A percentile compares a stretch with the other conserved stretches of the same genome.
phyloP scores from a whole-genome alignment of 1,284 basidiomycete species.

The Xerocomus nothofagi region DNA sequence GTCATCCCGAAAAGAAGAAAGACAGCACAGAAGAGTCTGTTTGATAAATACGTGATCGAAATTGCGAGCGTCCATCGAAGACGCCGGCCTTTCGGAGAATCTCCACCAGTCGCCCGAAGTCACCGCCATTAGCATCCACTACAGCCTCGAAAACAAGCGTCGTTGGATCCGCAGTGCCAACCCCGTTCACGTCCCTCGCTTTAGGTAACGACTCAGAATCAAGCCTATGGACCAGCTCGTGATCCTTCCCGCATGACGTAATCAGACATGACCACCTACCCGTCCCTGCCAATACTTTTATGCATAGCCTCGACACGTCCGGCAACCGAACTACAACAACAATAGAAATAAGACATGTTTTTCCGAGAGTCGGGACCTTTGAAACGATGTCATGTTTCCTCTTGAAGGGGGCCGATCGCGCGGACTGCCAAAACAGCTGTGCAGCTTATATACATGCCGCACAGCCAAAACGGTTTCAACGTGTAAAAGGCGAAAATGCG shows the following conservation, averaged over 20 bases:
- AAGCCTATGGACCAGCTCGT: too few species aligned
- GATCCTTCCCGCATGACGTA: conserved; percentile 9
- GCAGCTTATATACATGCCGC: not conserved
- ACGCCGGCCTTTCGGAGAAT: conserved; percentile 15
- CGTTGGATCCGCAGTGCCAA: conserved; percentile 20
- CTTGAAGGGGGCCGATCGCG: not conserved
- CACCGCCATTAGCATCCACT: conserved; percentile 8
- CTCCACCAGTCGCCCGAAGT: conserved; percentile 24
- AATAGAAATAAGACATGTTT: not conserved
- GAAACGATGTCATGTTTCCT: conserved; percentile 10
- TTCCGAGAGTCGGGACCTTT: not conserved
- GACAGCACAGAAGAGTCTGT: conserved; percentile 18
- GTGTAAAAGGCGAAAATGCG: conserved; percentile 1
- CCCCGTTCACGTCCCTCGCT: too few species aligned
- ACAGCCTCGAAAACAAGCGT: conserved; percentile 12
- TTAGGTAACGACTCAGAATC: not conserved
- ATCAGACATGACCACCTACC: conserved; percentile 5
- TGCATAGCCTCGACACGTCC: conserved; percentile 21
- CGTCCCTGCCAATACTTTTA: conserved; percentile 7
- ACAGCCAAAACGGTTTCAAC: not conserved
- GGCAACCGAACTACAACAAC: conserved; percentile 13
- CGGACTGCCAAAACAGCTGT: not conserved
- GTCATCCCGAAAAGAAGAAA: conserved; percentile 17
- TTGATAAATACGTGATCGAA: conserved; percentile 24
- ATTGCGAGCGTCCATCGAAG: conserved; percentile 24